Evolutionary conservation across 2,329 filamentous ascomycete genomes (phyloP).

Genomic region (Fusarium longipes): DNA sequence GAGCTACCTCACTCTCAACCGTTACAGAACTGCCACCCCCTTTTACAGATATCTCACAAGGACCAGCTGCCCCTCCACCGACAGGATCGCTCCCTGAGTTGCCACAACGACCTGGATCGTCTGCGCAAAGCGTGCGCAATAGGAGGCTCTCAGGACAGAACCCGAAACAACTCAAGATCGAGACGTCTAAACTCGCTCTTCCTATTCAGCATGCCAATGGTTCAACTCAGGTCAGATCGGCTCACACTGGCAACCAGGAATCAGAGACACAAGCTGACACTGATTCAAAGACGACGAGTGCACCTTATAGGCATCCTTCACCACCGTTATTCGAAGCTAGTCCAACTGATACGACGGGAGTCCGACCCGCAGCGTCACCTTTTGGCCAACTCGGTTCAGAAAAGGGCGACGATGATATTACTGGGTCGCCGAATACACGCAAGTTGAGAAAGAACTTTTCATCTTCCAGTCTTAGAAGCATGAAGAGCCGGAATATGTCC

Average conservation of each 20-base stretch:
- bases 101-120: conserved; percentile 51
- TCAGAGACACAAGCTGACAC: conserved; percentile 4
- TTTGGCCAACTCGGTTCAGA: conserved; percentile 49
- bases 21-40: conserved; percentile 69
- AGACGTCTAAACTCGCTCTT: conserved; percentile 66
- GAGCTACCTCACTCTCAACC: conserved; percentile 64
- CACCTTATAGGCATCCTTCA: conserved; percentile 41
- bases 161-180: conserved; percentile 86
- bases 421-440: conserved; percentile 64
- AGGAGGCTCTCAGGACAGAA: conserved; percentile 85
- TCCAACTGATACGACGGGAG: conserved; percentile 43
- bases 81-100: conserved; percentile 59
- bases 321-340: conserved; percentile 45
- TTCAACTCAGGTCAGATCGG: conserved; percentile 29
- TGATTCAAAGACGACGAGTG: conserved; percentile 17
- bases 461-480: conserved; percentile 75
- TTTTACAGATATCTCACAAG: conserved; percentile 32
- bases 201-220: conserved; percentile 30
- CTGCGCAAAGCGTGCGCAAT: conserved; percentile 71
- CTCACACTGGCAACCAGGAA: conserved; percentile 21
- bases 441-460: conserved; percentile 74
- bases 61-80: conserved; percentile 60
- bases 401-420: conserved; percentile 54
- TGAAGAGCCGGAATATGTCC: conserved; percentile 81
- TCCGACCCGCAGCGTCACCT: conserved; percentile 46